These are phyloP conservation scores for Russula sp. DNA, from an alignment of 768 basidiomycete species.

Conservation along the genomic window DNA sequence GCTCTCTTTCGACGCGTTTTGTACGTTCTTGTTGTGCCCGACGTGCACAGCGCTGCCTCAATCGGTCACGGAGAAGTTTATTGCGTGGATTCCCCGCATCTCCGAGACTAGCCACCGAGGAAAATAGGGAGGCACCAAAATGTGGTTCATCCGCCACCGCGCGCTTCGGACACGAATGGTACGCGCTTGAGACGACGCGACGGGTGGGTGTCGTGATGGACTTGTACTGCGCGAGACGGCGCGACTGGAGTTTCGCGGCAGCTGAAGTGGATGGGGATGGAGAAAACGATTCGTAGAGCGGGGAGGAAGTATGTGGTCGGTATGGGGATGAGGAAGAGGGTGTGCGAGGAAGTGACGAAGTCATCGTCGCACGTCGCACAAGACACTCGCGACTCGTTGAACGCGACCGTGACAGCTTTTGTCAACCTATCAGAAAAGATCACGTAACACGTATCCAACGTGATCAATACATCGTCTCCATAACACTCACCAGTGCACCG, in stretches of 20 bases:
- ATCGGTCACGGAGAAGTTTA: constrained; percentile 22
- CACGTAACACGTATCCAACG: too few species aligned
- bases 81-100: constrained; percentile 17
- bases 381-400: background rate
- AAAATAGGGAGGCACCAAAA: background rate
- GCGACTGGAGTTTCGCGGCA: constrained; percentile 14
- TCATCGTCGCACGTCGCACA: background rate
- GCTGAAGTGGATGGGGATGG: constrained; percentile 10
- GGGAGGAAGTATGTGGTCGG: constrained; percentile 18
- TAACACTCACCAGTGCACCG: too few species aligned
- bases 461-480: too few species aligned
- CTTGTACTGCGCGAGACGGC: constrained; percentile 20
- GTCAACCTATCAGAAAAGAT: too few species aligned
- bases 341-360: constrained; percentile 3
- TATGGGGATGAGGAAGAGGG: constrained; percentile 13
- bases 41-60: constrained; percentile 23
- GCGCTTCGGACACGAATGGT: constrained; percentile 3
- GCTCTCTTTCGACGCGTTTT: constrained; percentile 13
- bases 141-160: background rate
- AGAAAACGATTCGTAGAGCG: constrained; percentile 15
- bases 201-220: constrained; percentile 12
- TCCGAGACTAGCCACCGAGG: background rate
- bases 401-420: background rate
- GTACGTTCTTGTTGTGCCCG: constrained; percentile 21
- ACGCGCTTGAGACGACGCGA: constrained; percentile 14